A percentile compares a stretch with the other conserved stretches of the same genome.
These are phyloP conservation scores for Vaccinium macrocarpon DNA, from an alignment of 148 eudicot genomes.

Conservation along the genomic window DNA sequence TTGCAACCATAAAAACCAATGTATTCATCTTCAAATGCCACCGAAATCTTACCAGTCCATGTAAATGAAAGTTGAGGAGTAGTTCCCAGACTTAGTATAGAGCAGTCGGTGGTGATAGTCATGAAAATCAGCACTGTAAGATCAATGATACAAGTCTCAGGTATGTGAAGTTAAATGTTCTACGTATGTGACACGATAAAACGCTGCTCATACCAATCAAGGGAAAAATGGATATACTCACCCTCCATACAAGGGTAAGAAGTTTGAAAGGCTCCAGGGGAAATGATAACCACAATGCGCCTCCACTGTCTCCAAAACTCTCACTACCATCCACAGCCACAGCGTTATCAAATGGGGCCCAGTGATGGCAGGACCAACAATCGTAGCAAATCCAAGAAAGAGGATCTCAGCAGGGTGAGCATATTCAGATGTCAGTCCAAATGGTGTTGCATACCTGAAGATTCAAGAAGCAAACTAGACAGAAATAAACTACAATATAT, in stretches of 20 bases:
- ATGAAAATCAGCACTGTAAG: conserved; percentile 84
- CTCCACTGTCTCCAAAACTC: conserved; percentile 96
- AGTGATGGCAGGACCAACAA: conserved; percentile 87
- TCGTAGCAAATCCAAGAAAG: conserved; percentile 95
- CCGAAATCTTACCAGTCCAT: conserved; percentile 71
- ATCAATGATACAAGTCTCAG: conserved; percentile 13
- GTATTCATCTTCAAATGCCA: neutral
- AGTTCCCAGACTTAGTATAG: conserved; percentile 89
- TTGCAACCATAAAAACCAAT: neutral
- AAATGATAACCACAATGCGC: conserved; percentile 96
- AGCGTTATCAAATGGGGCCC: conserved; percentile 93
- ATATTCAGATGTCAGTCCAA: conserved; percentile 97
- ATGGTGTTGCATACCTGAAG: conserved; percentile 90
- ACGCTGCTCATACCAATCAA: neutral
- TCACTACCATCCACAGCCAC: conserved; percentile 92
- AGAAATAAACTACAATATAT: neutral
- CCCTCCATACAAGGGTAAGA: conserved; percentile 89
- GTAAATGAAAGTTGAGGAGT: conserved; percentile 91
- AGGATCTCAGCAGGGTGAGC: conserved; percentile 96
- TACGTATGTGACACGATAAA: neutral
- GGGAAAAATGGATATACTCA: conserved; percentile 29
- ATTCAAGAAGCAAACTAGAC: conserved; percentile 8
- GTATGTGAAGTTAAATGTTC: neutral
- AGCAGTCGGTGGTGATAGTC: conserved; percentile 91
- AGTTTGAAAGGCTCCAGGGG: conserved; percentile 94